phyloP scores from a whole-genome alignment of 441 rosid genomes.

The Adansonia rubrostipa region DNA sequence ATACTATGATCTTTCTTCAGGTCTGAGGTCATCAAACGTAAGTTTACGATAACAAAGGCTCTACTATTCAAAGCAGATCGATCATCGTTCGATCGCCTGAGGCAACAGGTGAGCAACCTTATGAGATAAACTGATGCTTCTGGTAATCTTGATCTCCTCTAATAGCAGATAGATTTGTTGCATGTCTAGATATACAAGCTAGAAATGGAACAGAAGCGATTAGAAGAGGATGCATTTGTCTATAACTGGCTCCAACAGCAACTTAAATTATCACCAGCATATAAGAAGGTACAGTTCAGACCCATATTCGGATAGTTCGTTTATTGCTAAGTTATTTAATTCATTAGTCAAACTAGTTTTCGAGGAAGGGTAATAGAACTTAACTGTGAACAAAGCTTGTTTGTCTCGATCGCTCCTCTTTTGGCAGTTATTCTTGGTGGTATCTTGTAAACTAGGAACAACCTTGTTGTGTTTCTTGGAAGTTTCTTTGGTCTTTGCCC shows the following conservation, averaged over 20 bases:
- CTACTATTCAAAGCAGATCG: constrained; percentile 80
- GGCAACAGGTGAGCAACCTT: constrained; percentile 63
- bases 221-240: constrained; percentile 82
- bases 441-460: background rate
- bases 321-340: background rate
- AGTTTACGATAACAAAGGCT: constrained; percentile 75
- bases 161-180: constrained; percentile 26
- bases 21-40: constrained; percentile 75
- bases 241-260: constrained; percentile 93
- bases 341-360: background rate
- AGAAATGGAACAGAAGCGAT: constrained; percentile 81
- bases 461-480: background rate
- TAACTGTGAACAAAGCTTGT: background rate
- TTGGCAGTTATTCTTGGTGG: background rate
- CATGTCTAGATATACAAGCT: constrained; percentile 69
- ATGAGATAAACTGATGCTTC: background rate
- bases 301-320: background rate
- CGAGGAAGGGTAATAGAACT: background rate
- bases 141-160: background rate
- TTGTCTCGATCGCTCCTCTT: background rate
- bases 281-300: constrained; percentile 60
- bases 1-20: constrained; percentile 34
- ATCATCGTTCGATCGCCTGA: constrained; percentile 78
- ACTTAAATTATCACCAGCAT: constrained; percentile 86
- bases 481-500: background rate